Evolutionary conservation across 306 rosid species (phyloP).

Genomic region (Prosopis cineraria): DNA sequence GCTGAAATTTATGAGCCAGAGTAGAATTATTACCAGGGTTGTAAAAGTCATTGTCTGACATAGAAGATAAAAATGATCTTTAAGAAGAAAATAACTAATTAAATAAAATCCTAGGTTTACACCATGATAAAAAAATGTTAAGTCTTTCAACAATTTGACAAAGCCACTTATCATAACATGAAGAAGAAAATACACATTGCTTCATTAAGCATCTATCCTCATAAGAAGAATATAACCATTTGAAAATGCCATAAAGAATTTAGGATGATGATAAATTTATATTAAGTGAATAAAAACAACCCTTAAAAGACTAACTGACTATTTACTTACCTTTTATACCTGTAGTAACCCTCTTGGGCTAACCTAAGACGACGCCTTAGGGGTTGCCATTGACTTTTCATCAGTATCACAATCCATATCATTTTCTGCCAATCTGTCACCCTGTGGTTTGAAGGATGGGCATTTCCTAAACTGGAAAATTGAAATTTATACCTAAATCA

Average conservation of each 20-base stretch:
- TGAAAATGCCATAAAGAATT: constrained; percentile 12
- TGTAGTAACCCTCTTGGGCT: constrained; percentile 85
- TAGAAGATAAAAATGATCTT: constrained; percentile 11
- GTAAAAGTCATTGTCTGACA: not conserved
- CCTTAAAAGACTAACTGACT: constrained; percentile 11
- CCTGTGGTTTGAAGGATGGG: constrained; percentile 95
- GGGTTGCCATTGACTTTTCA: constrained; percentile 95
- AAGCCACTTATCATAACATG: constrained; percentile 8
- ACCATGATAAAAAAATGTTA: constrained; percentile 3
- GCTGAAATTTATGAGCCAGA: constrained; percentile 15
- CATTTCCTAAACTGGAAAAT: constrained; percentile 78
- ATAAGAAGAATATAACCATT: constrained; percentile 9
- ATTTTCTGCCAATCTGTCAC: constrained; percentile 87
- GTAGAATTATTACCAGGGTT: constrained; percentile 2
- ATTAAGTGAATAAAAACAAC: constrained; percentile 17
- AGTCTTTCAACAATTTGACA: not conserved
- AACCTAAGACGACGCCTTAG: constrained; percentile 88
- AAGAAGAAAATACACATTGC: constrained; percentile 1
- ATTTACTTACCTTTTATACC: constrained; percentile 76
- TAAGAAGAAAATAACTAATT: not conserved
- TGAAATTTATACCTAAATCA: constrained; percentile 29
- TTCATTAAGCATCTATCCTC: constrained; percentile 1
- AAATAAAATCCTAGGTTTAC: not conserved
- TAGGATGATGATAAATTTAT: not conserved
- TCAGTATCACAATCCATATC: constrained; percentile 98